Conservation (phyloP, 176 grass and related monocot genomes). For the Cenchrus fungigraminus region DNA sequence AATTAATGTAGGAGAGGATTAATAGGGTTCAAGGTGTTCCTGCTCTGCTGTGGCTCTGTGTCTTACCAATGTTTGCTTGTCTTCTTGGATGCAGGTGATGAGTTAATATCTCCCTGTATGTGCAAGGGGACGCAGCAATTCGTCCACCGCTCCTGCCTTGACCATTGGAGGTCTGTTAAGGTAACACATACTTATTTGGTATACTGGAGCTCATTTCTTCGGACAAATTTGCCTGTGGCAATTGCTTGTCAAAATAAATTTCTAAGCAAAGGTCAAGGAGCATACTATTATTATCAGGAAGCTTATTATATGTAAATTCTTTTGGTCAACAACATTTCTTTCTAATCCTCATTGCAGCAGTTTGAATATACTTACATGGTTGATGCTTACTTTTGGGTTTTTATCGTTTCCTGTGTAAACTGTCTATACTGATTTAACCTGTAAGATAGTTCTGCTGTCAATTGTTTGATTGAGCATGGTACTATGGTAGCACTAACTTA, state of each 20-base stretch:
- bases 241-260: not conserved
- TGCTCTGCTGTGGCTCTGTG: not conserved
- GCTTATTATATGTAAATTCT: not conserved
- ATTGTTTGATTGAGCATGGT: not conserved
- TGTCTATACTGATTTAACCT: not conserved
- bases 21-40: not conserved
- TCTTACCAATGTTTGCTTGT: not conserved
- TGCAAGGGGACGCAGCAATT: conserved; percentile 96
- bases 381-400: not conserved
- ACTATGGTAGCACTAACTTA: not conserved
- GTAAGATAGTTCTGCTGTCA: not conserved
- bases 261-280: not conserved
- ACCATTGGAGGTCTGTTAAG: conserved; percentile 93
- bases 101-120: conserved; percentile 85
- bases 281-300: not conserved
- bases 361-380: not conserved
- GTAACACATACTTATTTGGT: conserved; percentile 33
- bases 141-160: conserved; percentile 86
- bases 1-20: not conserved
- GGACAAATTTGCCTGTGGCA: not conserved
- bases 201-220: not conserved
- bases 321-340: not conserved
- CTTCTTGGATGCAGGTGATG: conserved; percentile 64
- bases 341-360: not conserved
- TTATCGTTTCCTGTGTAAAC: not conserved